phyloP scores from a whole-genome alignment of 2,329 filamentous ascomycete species.

The Colletotrichum sp. region DNA sequence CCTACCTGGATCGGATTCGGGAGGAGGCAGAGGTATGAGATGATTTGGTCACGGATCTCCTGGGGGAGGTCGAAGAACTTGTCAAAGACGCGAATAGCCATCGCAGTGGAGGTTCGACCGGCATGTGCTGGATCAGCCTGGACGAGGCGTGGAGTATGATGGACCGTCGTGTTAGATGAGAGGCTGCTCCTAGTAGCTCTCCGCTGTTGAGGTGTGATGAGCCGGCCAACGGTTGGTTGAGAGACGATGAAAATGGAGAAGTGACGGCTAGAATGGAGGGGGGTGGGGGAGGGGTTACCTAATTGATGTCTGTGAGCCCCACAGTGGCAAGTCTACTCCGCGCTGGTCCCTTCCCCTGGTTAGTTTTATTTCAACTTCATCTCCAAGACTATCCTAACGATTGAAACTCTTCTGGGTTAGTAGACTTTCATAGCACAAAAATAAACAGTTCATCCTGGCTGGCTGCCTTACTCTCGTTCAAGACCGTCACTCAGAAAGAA shows the following conservation, averaged over 20 bases:
- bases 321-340: not conserved
- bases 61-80: slow-evolving; percentile 31
- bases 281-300: not conserved
- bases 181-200: not conserved
- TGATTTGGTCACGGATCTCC: slow-evolving; percentile 31
- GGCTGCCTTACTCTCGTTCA: not conserved
- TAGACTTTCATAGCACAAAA: not conserved
- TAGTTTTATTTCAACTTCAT: slow-evolving; percentile 13
- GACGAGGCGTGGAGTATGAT: not conserved
- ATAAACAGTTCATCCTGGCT: not conserved
- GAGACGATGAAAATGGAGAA: not conserved
- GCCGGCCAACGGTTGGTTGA: not conserved
- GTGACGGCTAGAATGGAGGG: not conserved
- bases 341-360: not conserved
- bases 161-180: not conserved
- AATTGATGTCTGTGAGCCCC: not conserved
- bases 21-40: slow-evolving; percentile 25
- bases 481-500: not conserved
- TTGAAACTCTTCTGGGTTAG: not conserved
- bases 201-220: not conserved
- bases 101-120: not conserved
- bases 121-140: not conserved
- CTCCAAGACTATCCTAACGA: not conserved
- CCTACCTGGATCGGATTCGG: slow-evolving; percentile 23
- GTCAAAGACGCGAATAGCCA: slow-evolving; percentile 19